These are phyloP conservation scores for Phytopythium helicoides DNA, from an alignment of 352 stramenopile genomes.

Conservation along the genomic window DNA sequence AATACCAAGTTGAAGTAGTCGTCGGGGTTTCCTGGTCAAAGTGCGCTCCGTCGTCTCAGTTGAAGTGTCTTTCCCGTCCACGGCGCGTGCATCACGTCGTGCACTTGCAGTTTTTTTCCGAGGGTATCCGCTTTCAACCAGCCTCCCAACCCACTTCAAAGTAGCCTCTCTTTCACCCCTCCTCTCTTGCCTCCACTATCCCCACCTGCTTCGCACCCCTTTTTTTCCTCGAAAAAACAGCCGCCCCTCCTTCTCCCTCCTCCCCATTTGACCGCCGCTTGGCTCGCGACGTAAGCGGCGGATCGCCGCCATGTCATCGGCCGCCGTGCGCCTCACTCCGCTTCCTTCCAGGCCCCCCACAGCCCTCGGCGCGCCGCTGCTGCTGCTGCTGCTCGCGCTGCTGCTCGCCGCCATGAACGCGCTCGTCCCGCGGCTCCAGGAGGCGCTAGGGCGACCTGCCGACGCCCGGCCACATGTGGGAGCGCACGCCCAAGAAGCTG, in stretches of 20 bases:
- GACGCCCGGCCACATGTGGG: neutral
- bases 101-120: constrained; percentile 1
- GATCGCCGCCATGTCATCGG: neutral
- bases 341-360: neutral
- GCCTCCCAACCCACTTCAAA: too few species aligned
- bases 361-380: neutral
- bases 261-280: too few species aligned
- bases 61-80: neutral
- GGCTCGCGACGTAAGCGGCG: neutral
- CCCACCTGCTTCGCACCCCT: too few species aligned
- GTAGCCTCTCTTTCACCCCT: too few species aligned
- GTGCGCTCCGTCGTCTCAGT: constrained; percentile 1
- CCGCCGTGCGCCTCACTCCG: neutral
- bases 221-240: too few species aligned
- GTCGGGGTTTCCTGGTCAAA: too few species aligned
- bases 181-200: too few species aligned
- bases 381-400: neutral
- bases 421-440: neutral
- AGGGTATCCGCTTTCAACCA: too few species aligned
- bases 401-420: neutral
- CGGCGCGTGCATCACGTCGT: neutral
- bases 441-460: neutral
- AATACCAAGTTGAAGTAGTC: too few species aligned
- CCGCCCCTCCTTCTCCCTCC: neutral
- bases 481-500: constrained; percentile 33